A percentile compares a stretch with the other conserved stretches of the same genome.
These are phyloP conservation scores for Nematocida sp. DNA, from an alignment of 371 early-diverging fungal genomes.

Conservation along the genomic window DNA sequence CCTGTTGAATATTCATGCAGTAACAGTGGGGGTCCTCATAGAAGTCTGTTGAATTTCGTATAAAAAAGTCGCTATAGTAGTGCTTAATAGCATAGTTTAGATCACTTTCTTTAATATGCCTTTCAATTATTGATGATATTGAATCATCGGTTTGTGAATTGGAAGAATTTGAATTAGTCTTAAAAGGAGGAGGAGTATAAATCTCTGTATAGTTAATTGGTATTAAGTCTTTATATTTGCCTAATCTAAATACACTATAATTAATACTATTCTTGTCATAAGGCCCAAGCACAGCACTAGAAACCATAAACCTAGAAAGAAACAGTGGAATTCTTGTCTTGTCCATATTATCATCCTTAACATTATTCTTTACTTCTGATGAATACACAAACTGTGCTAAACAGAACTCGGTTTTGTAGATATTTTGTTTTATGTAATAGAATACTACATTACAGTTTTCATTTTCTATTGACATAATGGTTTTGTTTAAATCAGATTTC, in stretches of 20 bases:
- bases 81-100: not conserved
- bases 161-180: not conserved
- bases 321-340: not conserved
- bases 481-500: not conserved
- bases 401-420: not conserved
- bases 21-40: not conserved
- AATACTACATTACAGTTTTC: not conserved
- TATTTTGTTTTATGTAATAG: not conserved
- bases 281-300: too few species aligned
- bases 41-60: not conserved
- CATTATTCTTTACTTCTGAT: not conserved
- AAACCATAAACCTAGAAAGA: not conserved
- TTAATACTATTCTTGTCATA: too few species aligned
- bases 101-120: too few species aligned
- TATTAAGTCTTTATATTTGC: too few species aligned
- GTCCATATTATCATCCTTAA: too few species aligned
- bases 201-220: too few species aligned
- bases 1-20: not conserved
- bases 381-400: not conserved
- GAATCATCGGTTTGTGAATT: not conserved
- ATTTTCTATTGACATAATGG: not conserved
- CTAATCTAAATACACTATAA: too few species aligned
- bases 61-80: not conserved
- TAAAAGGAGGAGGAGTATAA: not conserved
- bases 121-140: not conserved